Evolutionary conservation across 2,329 filamentous ascomycete species (phyloP).

Genomic region (Cercospora brassicicola): DNA sequence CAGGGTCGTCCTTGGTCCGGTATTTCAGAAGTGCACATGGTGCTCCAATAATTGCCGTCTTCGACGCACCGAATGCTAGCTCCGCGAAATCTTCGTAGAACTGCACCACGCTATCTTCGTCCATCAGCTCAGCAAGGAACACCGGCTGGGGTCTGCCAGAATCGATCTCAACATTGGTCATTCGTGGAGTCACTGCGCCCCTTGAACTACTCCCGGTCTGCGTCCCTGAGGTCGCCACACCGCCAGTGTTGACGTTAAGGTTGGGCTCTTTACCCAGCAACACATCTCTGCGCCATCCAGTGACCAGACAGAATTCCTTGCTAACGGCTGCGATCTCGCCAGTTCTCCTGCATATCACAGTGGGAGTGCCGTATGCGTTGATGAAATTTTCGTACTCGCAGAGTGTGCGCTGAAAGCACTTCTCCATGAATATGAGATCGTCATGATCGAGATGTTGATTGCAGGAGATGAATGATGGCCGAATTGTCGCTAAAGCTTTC

Average conservation of each 20-base stretch:
- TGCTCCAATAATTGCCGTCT: constrained; percentile 73
- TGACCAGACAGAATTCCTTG: constrained; percentile 94
- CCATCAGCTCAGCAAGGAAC: constrained; percentile 87
- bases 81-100: constrained; percentile 96
- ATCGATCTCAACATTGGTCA: constrained; percentile 34
- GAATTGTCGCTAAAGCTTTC: constrained; percentile 82
- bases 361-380: constrained; percentile 82
- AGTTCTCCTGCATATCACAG: constrained; percentile 85
- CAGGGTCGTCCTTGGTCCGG: constrained; percentile 64
- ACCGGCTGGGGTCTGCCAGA: constrained; percentile 66
- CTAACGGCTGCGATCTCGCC: constrained; percentile 94
- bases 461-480: constrained; percentile 89
- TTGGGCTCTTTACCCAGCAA: constrained; percentile 85
- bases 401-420: constrained; percentile 88
- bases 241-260: constrained; percentile 76
- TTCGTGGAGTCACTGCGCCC: constrained; percentile 50
- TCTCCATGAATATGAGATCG: constrained; percentile 96
- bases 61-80: constrained; percentile 86
- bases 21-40: constrained; percentile 89
- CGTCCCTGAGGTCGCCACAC: constrained; percentile 43
- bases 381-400: constrained; percentile 94
- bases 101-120: constrained; percentile 87
- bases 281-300: constrained; percentile 89
- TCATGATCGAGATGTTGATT: constrained; percentile 84
- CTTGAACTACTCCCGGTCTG: constrained; percentile 48